A percentile compares a stretch with the other conserved stretches of the same genome.
Evolutionary conservation across 108 stramenopile genomes (phyloP).

Genomic region (Nitzschia inconspicua): DNA sequence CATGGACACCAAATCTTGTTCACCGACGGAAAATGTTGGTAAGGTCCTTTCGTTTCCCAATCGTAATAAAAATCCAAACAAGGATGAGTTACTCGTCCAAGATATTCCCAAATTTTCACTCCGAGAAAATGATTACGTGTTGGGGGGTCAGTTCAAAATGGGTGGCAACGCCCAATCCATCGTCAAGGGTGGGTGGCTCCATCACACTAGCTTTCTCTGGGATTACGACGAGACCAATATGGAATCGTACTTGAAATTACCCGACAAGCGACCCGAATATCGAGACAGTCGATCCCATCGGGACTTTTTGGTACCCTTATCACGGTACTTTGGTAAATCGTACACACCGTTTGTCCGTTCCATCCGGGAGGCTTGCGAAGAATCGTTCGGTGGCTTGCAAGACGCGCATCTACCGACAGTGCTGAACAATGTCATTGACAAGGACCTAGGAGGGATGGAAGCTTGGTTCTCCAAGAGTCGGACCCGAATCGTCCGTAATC

Average conservation of each 20-base stretch:
- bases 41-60: conserved; percentile 20
- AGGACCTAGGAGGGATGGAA: conserved; percentile 50
- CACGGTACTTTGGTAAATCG: too few species aligned
- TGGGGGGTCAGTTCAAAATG: conserved; percentile 77
- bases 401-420: conserved; percentile 37
- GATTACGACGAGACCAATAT: conserved; percentile 74
- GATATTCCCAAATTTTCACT: conserved; percentile 42
- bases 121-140: conserved; percentile 89
- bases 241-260: conserved; percentile 72
- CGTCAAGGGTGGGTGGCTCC: conserved; percentile 79
- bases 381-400: conserved; percentile 33
- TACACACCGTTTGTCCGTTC: too few species aligned
- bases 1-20: too few species aligned
- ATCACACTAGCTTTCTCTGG: conserved; percentile 95
- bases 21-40: conserved; percentile 25
- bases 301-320: conserved; percentile 86
- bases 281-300: conserved; percentile 79
- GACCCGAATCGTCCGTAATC: conserved; percentile 33
- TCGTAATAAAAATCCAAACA: conserved; percentile 16
- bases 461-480: conserved; percentile 59
- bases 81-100: not conserved
- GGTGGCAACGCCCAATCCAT: conserved; percentile 96
- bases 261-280: conserved; percentile 87
- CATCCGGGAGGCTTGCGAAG: conserved; percentile 26
- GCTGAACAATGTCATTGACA: conserved; percentile 38